phyloP scores from a whole-genome alignment of 495 filamentous ascomycete genomes.

The Sabuloglossum arenarium region DNA sequence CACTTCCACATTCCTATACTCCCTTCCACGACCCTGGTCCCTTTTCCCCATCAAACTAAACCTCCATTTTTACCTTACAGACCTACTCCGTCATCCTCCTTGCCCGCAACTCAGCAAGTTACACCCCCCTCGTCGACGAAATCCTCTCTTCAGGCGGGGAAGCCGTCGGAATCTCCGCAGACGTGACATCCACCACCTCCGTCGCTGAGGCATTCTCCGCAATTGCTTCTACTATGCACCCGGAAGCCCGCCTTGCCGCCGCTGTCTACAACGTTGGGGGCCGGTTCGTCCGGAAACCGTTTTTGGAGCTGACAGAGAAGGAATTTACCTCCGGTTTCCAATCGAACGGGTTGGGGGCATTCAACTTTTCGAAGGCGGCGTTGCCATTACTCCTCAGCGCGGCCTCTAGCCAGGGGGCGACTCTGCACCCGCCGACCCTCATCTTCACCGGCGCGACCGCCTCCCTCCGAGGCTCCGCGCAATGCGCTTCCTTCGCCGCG shows the following conservation, averaged over 20 bases:
- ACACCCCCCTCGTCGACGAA: slow-evolving; percentile 44
- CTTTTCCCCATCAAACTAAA: not conserved
- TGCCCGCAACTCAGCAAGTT: slow-evolving; percentile 46
- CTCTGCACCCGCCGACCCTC: slow-evolving; percentile 46
- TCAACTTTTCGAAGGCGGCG: slow-evolving; percentile 52
- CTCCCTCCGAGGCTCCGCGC: slow-evolving; percentile 49
- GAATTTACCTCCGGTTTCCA: slow-evolving; percentile 38
- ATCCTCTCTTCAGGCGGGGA: slow-evolving; percentile 49
- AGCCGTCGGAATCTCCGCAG: slow-evolving; percentile 57
- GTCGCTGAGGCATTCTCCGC: slow-evolving; percentile 46
- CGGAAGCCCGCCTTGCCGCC: slow-evolving; percentile 33
- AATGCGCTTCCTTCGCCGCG: slow-evolving; percentile 50
- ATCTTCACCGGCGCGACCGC: slow-evolving; percentile 85
- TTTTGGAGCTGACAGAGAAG: slow-evolving; percentile 47
- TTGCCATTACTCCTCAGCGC: slow-evolving; percentile 50
- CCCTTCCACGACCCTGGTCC: not conserved
- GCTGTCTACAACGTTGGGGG: slow-evolving; percentile 70
- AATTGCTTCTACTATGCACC: slow-evolving; percentile 33
- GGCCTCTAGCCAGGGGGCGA: slow-evolving; percentile 23
- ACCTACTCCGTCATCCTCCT: slow-evolving; percentile 59
- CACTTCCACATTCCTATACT: not conserved
- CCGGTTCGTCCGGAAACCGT: slow-evolving; percentile 53
- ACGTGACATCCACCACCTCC: slow-evolving; percentile 41
- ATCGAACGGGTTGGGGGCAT: slow-evolving; percentile 47
- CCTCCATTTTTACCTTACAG: slow-evolving; percentile 8